Evolutionary conservation across 2,329 filamentous ascomycete species (phyloP).

Genomic region (Colletotrichum orbiculare): DNA sequence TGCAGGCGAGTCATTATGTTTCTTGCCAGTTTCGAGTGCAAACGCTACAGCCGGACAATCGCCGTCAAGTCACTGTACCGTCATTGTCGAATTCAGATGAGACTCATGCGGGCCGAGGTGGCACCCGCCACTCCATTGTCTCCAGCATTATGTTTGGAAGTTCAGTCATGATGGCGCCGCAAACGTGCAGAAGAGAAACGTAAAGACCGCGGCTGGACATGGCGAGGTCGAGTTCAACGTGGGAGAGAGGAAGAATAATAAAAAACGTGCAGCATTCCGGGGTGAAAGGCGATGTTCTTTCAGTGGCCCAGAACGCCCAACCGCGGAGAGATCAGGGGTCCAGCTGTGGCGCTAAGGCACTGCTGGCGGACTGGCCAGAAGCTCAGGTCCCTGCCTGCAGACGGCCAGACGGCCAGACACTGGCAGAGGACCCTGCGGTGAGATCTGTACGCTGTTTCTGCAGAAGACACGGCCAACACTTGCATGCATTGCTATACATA

Average conservation of each 20-base stretch:
- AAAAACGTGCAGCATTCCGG: slow-evolving; percentile 17
- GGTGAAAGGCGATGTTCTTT: not conserved
- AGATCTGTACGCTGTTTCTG: slow-evolving; percentile 1
- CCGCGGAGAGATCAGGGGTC: slow-evolving; percentile 22
- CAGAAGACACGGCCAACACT: not conserved
- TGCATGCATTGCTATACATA: not conserved
- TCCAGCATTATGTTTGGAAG: not conserved
- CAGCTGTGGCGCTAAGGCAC: slow-evolving; percentile 17
- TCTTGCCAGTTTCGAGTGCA: slow-evolving; percentile 29
- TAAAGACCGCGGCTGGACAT: slow-evolving; percentile 22
- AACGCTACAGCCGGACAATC: slow-evolving; percentile 7
- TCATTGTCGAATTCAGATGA: slow-evolving; percentile 14
- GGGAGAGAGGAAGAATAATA: not conserved
- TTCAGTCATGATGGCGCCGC: slow-evolving; percentile 5
- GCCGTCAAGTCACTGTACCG: slow-evolving; percentile 9
- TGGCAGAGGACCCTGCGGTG: slow-evolving; percentile 27
- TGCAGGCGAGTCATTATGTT: slow-evolving; percentile 22
- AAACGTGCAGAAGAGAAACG: slow-evolving; percentile 14
- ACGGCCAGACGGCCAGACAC: slow-evolving; percentile 5
- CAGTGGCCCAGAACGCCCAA: not conserved
- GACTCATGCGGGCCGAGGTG: slow-evolving; percentile 7
- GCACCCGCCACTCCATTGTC: not conserved
- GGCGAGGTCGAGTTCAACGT: not conserved
- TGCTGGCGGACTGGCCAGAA: slow-evolving; percentile 1
- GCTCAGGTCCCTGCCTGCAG: slow-evolving; percentile 30